phyloP scores from a whole-genome alignment of 495 filamentous ascomycete genomes.

The Penicillium macrosclerotiorum region DNA sequence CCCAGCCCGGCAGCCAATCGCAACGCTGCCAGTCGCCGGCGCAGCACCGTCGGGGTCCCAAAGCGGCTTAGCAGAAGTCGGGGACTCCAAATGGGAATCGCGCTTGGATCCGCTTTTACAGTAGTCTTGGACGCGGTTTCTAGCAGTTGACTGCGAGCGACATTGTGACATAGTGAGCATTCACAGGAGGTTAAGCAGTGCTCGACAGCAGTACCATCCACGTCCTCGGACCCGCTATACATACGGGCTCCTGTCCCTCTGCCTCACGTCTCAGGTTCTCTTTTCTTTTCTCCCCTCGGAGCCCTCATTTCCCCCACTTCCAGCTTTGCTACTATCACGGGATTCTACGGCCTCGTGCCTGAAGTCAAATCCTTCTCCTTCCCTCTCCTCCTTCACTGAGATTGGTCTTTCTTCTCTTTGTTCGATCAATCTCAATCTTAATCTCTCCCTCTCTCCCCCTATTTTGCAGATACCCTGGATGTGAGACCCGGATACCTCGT shows the following conservation, averaged over 20 bases:
- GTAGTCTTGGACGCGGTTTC: too few relatives aligned
- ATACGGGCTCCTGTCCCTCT: conserved; percentile 2
- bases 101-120: conserved; percentile 4
- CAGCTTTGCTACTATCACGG: neutral
- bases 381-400: conserved; percentile 2
- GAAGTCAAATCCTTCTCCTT: conserved; percentile 8
- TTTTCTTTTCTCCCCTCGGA: conserved; percentile 6
- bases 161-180: too few relatives aligned
- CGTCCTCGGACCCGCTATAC: conserved; percentile 4
- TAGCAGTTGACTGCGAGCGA: neutral
- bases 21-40: too few relatives aligned
- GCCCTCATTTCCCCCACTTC: conserved; percentile 2
- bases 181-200: neutral
- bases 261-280: conserved; percentile 19
- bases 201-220: neutral
- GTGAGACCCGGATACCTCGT: too few relatives aligned
- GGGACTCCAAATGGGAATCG: conserved; percentile 27
- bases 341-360: conserved; percentile 7
- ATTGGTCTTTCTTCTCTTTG: neutral
- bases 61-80: conserved; percentile 32
- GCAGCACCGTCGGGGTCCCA: conserved; percentile 35
- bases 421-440: conserved; percentile 1
- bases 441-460: neutral
- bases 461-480: neutral
- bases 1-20: too few relatives aligned